These are phyloP conservation scores for Solanum bukasovii DNA, from an alignment of 257 asterid species.

Conservation along the genomic window DNA sequence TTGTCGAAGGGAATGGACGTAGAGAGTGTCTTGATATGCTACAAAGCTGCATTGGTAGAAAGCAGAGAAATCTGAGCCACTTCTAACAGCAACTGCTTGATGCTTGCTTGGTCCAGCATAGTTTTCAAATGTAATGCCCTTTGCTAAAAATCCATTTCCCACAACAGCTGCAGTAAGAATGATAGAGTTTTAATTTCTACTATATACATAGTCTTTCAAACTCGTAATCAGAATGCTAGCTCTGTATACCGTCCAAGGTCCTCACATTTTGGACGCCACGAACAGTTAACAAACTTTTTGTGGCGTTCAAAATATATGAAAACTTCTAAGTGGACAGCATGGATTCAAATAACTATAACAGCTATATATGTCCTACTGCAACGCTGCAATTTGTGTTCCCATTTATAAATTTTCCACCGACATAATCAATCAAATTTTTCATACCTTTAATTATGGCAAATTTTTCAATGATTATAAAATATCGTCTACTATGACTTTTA, in stretches of 20 bases:
- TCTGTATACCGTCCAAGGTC: background rate
- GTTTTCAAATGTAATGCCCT: slow-evolving; percentile 82
- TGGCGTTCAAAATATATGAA: background rate
- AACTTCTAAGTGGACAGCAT: background rate
- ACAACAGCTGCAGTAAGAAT: slow-evolving; percentile 47
- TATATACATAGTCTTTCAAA: no score
- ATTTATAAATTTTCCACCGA: background rate
- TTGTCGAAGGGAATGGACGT: slow-evolving; percentile 86
- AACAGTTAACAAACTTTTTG: background rate
- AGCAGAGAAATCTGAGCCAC: slow-evolving; percentile 76
- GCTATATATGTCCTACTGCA: background rate
- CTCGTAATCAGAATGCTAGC: background rate
- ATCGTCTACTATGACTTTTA: background rate
- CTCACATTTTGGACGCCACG: background rate
- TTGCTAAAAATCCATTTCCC: slow-evolving; percentile 77
- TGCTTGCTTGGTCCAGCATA: slow-evolving; percentile 90
- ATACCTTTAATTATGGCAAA: background rate
- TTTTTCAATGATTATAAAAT: background rate
- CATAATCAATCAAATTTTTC: background rate
- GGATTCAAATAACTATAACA: background rate
- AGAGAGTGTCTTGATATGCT: slow-evolving; percentile 92
- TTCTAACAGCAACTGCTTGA: slow-evolving; percentile 93
- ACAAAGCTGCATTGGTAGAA: slow-evolving; percentile 89
- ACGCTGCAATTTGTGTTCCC: background rate
- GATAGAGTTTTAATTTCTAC: background rate